Evolutionary conservation across 441 rosid species (phyloP).

Genomic region (Aleurites moluccanus): DNA sequence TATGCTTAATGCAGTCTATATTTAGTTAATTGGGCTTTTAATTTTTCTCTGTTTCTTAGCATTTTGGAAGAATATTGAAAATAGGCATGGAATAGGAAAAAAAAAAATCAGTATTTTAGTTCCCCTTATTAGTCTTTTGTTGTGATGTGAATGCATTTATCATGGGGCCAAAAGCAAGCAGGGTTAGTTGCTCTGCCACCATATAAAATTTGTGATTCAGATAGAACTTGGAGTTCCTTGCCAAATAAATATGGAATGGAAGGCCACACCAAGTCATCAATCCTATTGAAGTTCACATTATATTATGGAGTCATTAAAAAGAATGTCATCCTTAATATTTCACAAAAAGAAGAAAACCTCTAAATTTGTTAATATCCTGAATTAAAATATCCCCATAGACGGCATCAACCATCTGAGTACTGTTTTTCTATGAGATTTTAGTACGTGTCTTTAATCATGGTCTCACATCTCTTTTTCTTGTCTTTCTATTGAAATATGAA

Average conservation of each 20-base stretch:
- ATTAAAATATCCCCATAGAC: too few species aligned
- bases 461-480: too few species aligned
- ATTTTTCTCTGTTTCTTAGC: background rate
- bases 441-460: too few species aligned
- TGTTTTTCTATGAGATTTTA: too few species aligned
- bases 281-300: background rate
- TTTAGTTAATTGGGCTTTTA: background rate
- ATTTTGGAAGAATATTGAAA: background rate
- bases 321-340: background rate
- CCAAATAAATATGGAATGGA: background rate
- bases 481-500: too few species aligned
- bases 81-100: background rate
- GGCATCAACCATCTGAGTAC: too few species aligned
- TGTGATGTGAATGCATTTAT: background rate
- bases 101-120: background rate
- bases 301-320: background rate
- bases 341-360: background rate
- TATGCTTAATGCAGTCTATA: too few species aligned
- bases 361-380: too few species aligned
- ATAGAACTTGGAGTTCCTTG: background rate
- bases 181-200: background rate
- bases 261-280: background rate
- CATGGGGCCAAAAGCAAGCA: conserved; percentile 5
- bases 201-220: conserved; percentile 4
- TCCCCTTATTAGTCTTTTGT: background rate